Conservation (phyloP, 768 basidiomycete species). For the Gymnopilus dilepis region DNA sequence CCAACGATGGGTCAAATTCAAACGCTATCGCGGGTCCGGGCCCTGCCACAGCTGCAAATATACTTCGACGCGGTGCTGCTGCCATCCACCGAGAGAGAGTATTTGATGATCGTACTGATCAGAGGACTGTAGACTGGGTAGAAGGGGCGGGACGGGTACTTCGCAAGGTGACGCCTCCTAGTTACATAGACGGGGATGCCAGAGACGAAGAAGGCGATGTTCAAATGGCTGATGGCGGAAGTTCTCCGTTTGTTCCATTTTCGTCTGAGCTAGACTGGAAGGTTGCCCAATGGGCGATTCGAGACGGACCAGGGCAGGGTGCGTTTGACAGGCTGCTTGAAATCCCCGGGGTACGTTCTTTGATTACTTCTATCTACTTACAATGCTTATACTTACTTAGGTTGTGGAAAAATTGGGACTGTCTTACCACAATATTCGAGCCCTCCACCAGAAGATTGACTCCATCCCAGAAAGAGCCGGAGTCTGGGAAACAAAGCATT, state of each 20-base stretch:
- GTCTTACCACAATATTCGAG: constrained; percentile 29
- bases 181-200: not conserved
- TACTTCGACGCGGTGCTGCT: not conserved
- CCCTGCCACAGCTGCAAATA: constrained; percentile 16
- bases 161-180: not conserved
- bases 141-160: constrained; percentile 2
- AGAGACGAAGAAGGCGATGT: constrained; percentile 1
- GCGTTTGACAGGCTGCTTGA: constrained; percentile 29
- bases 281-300: constrained; percentile 33
- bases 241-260: constrained; percentile 27
- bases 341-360: constrained; percentile 30
- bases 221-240: not conserved
- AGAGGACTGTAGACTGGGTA: not conserved
- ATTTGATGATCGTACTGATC: constrained; percentile 19
- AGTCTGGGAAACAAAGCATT: constrained; percentile 13
- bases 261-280: constrained; percentile 32
- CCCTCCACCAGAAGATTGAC: constrained; percentile 32
- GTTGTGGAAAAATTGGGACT: no score
- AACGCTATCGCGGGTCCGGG: constrained; percentile 17
- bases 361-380: not conserved
- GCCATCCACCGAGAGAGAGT: not conserved
- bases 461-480: constrained; percentile 30
- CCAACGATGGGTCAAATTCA: no score
- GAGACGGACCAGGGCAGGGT: no score
- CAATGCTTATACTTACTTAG: not conserved